Conservation (phyloP, 805 yeast species). For the Danielia reshetovae region DNA sequence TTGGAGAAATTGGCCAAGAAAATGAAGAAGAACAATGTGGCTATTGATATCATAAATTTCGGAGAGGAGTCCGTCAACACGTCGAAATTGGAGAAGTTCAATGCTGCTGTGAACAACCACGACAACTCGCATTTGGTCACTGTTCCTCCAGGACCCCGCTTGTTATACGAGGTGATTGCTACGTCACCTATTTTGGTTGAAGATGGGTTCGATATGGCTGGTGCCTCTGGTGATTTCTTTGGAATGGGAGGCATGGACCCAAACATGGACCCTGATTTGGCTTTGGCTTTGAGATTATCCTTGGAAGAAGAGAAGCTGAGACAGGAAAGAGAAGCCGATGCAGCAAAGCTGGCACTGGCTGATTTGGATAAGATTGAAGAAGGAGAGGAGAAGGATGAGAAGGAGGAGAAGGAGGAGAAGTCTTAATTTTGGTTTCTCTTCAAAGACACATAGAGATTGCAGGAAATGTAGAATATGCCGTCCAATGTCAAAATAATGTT, state of each 20-base stretch:
- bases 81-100: constrained; percentile 72
- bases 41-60: constrained; percentile 85
- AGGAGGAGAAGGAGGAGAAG: constrained; percentile 2
- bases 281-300: constrained; percentile 90
- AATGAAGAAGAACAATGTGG: constrained; percentile 88
- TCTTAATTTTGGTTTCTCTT: not conserved
- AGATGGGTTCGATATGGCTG: constrained; percentile 50
- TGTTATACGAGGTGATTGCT: constrained; percentile 76
- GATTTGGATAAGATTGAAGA: constrained; percentile 32
- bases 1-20: constrained; percentile 83
- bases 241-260: constrained; percentile 61
- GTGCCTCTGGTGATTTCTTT: constrained; percentile 33
- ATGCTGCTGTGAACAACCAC: constrained; percentile 67
- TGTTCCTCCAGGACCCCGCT: constrained; percentile 82
- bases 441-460: not conserved
- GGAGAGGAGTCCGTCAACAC: constrained; percentile 85
- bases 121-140: constrained; percentile 81
- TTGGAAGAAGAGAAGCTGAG: constrained; percentile 92
- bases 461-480: not conserved
- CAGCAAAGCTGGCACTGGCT: constrained; percentile 16
- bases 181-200: constrained; percentile 70
- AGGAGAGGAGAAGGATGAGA: constrained; percentile 19
- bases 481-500: too few species aligned
- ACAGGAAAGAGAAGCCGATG: constrained; percentile 68
- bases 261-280: constrained; percentile 93